Evolutionary conservation across 208 protist genomes (phyloP).

Genomic region (Entamoeba invadens): DNA sequence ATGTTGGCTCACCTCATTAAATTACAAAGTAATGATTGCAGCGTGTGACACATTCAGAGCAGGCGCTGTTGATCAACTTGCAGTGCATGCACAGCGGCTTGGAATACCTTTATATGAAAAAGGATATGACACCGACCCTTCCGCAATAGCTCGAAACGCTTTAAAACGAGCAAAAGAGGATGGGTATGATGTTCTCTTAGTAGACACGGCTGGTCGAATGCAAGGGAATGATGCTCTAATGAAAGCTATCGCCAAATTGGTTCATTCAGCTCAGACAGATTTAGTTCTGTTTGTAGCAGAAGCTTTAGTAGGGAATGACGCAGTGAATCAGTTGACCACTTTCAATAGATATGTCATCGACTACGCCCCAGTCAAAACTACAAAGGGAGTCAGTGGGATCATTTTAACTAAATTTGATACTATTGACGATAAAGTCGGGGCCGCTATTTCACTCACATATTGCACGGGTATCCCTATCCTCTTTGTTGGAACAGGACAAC

Average conservation of each 20-base stretch:
- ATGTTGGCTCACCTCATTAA: constrained; percentile 77
- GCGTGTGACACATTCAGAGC: constrained; percentile 98
- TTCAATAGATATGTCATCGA: constrained; percentile 85
- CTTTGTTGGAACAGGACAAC: constrained; percentile 94
- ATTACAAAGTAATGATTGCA: constrained; percentile 69
- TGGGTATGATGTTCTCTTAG: constrained; percentile 78
- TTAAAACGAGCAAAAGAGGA: constrained; percentile 41
- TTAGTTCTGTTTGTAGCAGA: constrained; percentile 95
- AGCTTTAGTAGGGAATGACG: constrained; percentile 96
- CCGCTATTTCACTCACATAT: constrained; percentile 95
- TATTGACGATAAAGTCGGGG: constrained; percentile 98
- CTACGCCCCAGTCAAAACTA: constrained; percentile 38
- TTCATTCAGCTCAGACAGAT: constrained; percentile 80
- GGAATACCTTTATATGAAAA: constrained; percentile 70
- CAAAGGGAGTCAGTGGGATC: constrained; percentile 90
- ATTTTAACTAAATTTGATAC: constrained; percentile 99
- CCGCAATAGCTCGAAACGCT: constrained; percentile 67
- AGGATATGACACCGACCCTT: constrained; percentile 83
- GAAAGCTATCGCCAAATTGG: constrained; percentile 78
- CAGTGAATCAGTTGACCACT: constrained; percentile 84
- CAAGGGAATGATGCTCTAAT: constrained; percentile 96
- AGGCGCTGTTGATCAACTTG: constrained; percentile 95
- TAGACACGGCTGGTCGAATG: constrained; percentile 98
- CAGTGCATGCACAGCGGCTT: constrained; percentile 71
- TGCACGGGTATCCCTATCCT: constrained; percentile 91